Percentiles rank a stretch among this genome's conserved stretches.
phyloP scores from a whole-genome alignment of 352 stramenopile genomes.

The Globisporangium echinulatum region DNA sequence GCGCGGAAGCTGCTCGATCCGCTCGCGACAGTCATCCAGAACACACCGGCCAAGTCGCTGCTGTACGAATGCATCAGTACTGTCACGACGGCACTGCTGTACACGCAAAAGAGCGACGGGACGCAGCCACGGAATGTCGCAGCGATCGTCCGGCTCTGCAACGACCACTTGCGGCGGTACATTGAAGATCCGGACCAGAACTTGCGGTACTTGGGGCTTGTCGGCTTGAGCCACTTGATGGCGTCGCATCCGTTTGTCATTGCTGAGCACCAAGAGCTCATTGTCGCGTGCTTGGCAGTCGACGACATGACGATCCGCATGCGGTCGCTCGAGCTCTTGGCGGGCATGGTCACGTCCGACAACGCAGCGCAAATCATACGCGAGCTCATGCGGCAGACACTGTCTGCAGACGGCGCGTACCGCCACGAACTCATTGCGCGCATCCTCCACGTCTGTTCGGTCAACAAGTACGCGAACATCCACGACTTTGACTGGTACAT shows the following conservation, averaged over 20 bases:
- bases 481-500: constrained; percentile 99
- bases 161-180: constrained; percentile 93
- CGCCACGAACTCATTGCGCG: constrained; percentile 94
- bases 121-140: constrained; percentile 91
- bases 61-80: constrained; percentile 98
- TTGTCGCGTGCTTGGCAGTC: constrained; percentile 95
- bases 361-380: constrained; percentile 96
- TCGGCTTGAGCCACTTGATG: constrained; percentile 96
- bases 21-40: constrained; percentile 95
- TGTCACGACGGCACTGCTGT: constrained; percentile 95
- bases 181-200: constrained; percentile 99
- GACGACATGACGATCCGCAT: constrained; percentile 99
- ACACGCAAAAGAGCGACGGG: constrained; percentile 95
- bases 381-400: constrained; percentile 95
- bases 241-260: constrained; percentile 94
- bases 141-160: constrained; percentile 93
- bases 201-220: constrained; percentile 97
- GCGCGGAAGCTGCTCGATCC: constrained; percentile 97
- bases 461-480: constrained; percentile 98
- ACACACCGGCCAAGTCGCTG: constrained; percentile 97
- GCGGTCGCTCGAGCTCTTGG: constrained; percentile 94
- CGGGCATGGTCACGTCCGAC: constrained; percentile 93
- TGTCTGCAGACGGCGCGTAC: constrained; percentile 91
- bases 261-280: constrained; percentile 92
- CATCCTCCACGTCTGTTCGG: constrained; percentile 95